Evolutionary conservation across 176 grass and related monocot genomes (phyloP), one percentile per base, ranked within the genome.

Genomic region (Juncus inflexus): DNA sequence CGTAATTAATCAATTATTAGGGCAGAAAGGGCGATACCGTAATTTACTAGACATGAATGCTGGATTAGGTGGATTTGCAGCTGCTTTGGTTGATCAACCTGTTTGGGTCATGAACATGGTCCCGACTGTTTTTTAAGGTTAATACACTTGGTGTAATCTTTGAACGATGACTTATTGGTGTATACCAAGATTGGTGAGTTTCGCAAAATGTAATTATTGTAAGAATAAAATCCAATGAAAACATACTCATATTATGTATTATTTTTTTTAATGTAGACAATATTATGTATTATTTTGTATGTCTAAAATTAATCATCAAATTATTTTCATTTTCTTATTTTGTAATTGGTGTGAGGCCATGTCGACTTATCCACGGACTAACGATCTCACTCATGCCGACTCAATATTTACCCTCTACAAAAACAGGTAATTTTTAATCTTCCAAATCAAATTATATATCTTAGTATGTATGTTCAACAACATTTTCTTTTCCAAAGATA

Each of bases 31-130:
- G 4, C 67, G 79, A 11, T 79, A 83, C 61, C 75, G 84, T 6
- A 87, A 87, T 52, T 52, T 87, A 65, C 79, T 83, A 60, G 84
- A 87, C 71, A 87, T 87, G 84, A 87, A 83, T 56, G 79, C 84
- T 4, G 43, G 1, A 2, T 65, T 76, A 4, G 84, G 66, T 0
- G 76, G 84, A 2, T 87, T 87, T 14, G 79, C 84, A 0, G 70
- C 79, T 3, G 79, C 79, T 15, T 11, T 87, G 40, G 35, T 78
- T 14, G 76, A 79, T 6, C 60, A 83, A 6, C 79, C 79, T 0
- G 79, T 79, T 40, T 87, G 84, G 84, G 79, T 87, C 60, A 76
- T 87, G 79, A 87, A 83, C 71, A 68, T 83, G 19, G 76, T 87
- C 11, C 76, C 84, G 15, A 62, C 71, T 2, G 12, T 58, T 58